These are phyloP conservation scores for Sphagnum contortum DNA, from an alignment of 225 moss, liverwort and hornwort species.

Conservation along the genomic window DNA sequence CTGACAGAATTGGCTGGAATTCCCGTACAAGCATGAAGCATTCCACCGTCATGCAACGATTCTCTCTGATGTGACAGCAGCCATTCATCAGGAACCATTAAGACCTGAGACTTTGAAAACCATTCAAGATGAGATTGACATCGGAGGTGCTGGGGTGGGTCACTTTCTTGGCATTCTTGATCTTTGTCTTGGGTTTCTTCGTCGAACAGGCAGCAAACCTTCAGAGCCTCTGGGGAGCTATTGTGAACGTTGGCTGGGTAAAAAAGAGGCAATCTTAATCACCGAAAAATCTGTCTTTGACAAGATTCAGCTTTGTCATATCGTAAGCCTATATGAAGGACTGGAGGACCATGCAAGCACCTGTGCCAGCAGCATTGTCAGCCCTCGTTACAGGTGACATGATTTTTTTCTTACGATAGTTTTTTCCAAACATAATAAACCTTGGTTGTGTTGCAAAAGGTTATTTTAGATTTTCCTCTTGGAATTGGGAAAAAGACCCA, in stretches of 20 bases:
- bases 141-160: constrained; percentile 37
- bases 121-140: constrained; percentile 40
- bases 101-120: constrained; percentile 29
- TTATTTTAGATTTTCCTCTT: too few relatives aligned
- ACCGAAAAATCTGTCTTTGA: constrained; percentile 39
- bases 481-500: too few relatives aligned
- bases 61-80: constrained; percentile 38
- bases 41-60: constrained; percentile 57
- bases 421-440: not conserved
- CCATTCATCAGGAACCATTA: constrained; percentile 36
- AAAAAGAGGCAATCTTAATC: constrained; percentile 23
- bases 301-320: constrained; percentile 34
- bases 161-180: constrained; percentile 49
- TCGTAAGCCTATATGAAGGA: constrained; percentile 53
- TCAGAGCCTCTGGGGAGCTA: constrained; percentile 29
- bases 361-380: constrained; percentile 31
- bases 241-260: constrained; percentile 44
- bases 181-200: constrained; percentile 39
- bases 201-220: constrained; percentile 39
- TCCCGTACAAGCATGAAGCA: constrained; percentile 46
- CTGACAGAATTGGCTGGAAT: constrained; percentile 44
- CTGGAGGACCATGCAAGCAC: constrained; percentile 45
- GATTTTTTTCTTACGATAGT: not conserved
- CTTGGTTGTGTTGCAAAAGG: not conserved
- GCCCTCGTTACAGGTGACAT: constrained; percentile 33